phyloP scores from a whole-genome alignment of 2,329 filamentous ascomycete genomes.

The Xylaria sp. region DNA sequence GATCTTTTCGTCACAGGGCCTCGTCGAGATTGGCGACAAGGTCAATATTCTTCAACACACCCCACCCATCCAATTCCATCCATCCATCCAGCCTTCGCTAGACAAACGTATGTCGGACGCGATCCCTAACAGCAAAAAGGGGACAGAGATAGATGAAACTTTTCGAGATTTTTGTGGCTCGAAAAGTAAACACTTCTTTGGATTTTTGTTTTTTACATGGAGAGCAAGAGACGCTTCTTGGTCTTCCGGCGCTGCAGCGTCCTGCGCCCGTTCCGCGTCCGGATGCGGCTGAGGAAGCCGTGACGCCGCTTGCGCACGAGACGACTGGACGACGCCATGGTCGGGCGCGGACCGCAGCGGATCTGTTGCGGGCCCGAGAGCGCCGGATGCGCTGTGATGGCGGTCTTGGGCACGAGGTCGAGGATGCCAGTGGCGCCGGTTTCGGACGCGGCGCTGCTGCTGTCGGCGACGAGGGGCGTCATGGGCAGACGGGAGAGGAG shows the following conservation, averaged over 20 bases:
- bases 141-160: no score
- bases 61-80: no score
- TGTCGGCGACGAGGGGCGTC: constrained; percentile 7
- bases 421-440: constrained; percentile 19
- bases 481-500: constrained; percentile 21
- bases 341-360: constrained; percentile 55
- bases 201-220: constrained; percentile 23
- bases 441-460: constrained; percentile 12
- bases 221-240: constrained; percentile 48
- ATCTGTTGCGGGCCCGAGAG: constrained; percentile 44
- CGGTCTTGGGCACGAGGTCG: constrained; percentile 42
- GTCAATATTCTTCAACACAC: not conserved
- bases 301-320: constrained; percentile 55
- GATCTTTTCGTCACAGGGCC: not conserved
- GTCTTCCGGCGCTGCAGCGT: constrained; percentile 46
- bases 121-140: no score
- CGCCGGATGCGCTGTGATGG: constrained; percentile 50
- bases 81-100: no score
- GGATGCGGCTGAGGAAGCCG: constrained; percentile 50
- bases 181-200: not conserved
- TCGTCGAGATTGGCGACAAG: not conserved
- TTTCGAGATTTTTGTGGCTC: no score
- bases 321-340: constrained; percentile 50
- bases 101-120: no score
- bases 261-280: constrained; percentile 48